Conservation (phyloP, 345 rosid genomes). For the Acer yangbiense region DNA sequence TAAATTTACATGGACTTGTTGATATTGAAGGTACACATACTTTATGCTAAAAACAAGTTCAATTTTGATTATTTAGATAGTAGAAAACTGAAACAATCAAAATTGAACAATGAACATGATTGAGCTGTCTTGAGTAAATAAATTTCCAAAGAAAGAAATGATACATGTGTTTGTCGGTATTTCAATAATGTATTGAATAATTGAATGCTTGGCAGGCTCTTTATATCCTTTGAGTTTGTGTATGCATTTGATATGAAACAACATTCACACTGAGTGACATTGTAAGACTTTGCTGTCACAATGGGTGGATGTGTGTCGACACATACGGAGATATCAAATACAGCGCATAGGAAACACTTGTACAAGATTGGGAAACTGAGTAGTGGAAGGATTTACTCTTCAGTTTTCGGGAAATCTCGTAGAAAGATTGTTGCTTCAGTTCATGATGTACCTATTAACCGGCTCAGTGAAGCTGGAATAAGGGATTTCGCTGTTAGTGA, state of each 20-base stretch:
- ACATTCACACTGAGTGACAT: neutral
- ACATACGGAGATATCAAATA: constrained; percentile 20
- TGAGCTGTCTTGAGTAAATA: neutral
- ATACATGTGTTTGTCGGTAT: neutral
- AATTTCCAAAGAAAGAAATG: too few relatives aligned
- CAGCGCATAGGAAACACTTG: constrained; percentile 27
- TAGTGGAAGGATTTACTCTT: constrained; percentile 41
- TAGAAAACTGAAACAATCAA: neutral
- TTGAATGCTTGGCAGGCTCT: constrained; percentile 3
- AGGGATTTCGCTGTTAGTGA: constrained; percentile 55
- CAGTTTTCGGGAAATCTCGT: constrained; percentile 33
- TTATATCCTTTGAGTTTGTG: neutral
- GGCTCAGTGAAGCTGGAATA: constrained; percentile 48
- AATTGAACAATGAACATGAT: neutral
- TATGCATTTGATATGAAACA: neutral
- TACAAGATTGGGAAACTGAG: constrained; percentile 37
- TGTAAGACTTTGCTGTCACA: constrained; percentile 22
- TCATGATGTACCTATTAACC: constrained; percentile 42
- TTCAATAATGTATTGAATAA: neutral
- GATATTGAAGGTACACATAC: constrained; percentile 7
- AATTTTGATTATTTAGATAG: too few relatives aligned
- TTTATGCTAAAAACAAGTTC: neutral
- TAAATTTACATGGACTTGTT: neutral
- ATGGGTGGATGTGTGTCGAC: constrained; percentile 89
- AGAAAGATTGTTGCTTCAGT: constrained; percentile 47